Evolutionary conservation across 305 asterid species (phyloP), one percentile per base, ranked within the genome.

Genomic region (Stenogyne calaminthoides): DNA sequence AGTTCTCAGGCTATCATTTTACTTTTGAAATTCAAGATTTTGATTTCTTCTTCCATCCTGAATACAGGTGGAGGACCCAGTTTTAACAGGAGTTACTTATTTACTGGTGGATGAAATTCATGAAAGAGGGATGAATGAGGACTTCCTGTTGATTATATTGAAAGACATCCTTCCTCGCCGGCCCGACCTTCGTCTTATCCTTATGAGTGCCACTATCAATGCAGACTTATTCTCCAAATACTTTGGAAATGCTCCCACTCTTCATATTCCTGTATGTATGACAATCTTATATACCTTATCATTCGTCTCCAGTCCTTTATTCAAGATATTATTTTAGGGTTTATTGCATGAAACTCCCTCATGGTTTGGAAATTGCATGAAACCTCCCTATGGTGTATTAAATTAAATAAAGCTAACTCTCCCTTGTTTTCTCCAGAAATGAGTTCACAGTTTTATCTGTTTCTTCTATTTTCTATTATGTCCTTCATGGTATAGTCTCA

Each of bases 101-200:
- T 83, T 94, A 79, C 82, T 94, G 78, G 92, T 94, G 69, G 99
- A 94, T 85, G 99, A 94, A 85, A 94, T 94, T 81, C 99, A 94
- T 77, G 98, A 94, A 83, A 85, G 99, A 83, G 99, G 98, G 82
- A 86, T 92, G 91, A 92, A 94, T 78, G 99, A 94, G 83, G 99
- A 94, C 82, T 94, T 94, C 79, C 81, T 94, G 75, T 83, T 92
- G 54, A 92, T 94, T 74, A 92, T 94, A 85, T 78, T 94, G 77
- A 84, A 85, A 37, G 97, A 94, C 64, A 83, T 94, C 44, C 99
- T 94, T 79, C 97, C 97, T 72, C 91, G 92, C 49, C 98, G 99
- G 72, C 96, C 97, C 58, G 93, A 90, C 80, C 82, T 94, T 72
- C 96, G 94, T 80, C 82, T 94, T 78, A 78, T 94, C 82, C 87